Base-by-base conservation (phyloP, 352 stramenopile genomes). In the Phytophthora hybrid region DNA sequence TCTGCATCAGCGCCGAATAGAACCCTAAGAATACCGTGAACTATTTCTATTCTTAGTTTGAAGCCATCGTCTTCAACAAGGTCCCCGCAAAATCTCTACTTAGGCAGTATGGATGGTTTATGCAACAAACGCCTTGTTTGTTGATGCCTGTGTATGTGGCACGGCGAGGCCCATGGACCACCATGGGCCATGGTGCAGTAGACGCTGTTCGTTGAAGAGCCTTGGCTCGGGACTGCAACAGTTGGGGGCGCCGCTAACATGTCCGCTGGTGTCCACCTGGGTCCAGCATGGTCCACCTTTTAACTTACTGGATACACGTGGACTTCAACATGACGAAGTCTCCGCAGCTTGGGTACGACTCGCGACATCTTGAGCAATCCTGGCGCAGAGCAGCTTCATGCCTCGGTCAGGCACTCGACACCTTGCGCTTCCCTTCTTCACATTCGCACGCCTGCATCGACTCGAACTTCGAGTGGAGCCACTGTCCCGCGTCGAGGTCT, bases 401-500 rank as follows among this genome's bases (percentile, higher is more conserved):
- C 39, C n/a, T 11, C 34, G 19, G 4, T 9, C 21, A 56, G 14
- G 21, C 37, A 14, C 32, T 44, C 44, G 19, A 11, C 31, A 51
- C 29, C 37, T 41, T 67, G 65, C 58, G 37, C 39, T 67, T 52
- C 58, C 34, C 31, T 58, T 47, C 49, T 32, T 61, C 53, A 39
- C 39, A 68, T 68, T 18, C n/a, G 49, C 57, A 68, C 66, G 66
- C 51, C 58, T 46, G 58, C 18, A 26, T 26, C 23, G 23, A 26
- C 23, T 26, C 23, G 23, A 26, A 26, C 23, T 41, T 62, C 31
- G 10, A 46, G 29, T 13, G 11, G 29, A 51, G 53, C 26, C 59
- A 68, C 32, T 54, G 59, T 69, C 49, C 58, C 59, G 26, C 59
- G 37, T 58, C 52, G 18, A 67, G 47, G 65, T 63, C 44, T 21